Evolutionary conservation across 2,329 filamentous ascomycete species (phyloP).

Genomic region (Aotearoamyces nothofagi): DNA sequence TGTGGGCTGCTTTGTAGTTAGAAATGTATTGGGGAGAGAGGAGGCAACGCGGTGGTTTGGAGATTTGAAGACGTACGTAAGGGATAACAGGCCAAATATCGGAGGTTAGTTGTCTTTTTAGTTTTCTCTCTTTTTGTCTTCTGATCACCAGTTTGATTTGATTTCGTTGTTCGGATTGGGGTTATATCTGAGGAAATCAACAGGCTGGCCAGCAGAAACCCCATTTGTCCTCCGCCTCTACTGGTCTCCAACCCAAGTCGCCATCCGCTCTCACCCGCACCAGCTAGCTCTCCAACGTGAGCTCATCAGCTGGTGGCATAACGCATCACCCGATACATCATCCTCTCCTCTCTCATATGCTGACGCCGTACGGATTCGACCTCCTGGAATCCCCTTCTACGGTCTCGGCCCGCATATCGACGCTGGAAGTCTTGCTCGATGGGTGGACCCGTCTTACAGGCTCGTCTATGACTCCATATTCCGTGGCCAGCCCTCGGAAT

Average conservation of each 20-base stretch:
- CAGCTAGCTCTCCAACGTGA: conserved; percentile 21
- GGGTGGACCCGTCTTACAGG: conserved; percentile 24
- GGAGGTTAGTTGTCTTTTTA: conserved; percentile 1
- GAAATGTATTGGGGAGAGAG: conserved; percentile 10
- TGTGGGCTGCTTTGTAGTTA: conserved; percentile 16
- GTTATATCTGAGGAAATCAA: background rate
- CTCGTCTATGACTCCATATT: conserved; percentile 23
- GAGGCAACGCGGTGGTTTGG: conserved; percentile 14
- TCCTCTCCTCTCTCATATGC: conserved; percentile 22
- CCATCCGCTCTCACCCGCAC: conserved; percentile 22
- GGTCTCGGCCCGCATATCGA: conserved; percentile 29
- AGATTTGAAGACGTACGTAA: conserved; percentile 20
- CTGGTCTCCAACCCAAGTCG: conserved; percentile 23
- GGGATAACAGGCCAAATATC: conserved; percentile 19
- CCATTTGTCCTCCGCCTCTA: conserved; percentile 25
- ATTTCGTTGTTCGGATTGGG: too few species aligned
- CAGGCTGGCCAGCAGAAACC: conserved; percentile 21
- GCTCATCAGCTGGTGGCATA: conserved; percentile 25
- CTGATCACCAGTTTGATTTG: background rate
- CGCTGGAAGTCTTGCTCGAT: conserved; percentile 26
- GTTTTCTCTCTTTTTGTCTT: background rate
- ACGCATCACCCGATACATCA: conserved; percentile 14
- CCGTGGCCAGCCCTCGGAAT: conserved; percentile 20
- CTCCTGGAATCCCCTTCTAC: conserved; percentile 22
- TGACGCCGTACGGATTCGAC: conserved; percentile 24